Evolutionary conservation across 306 rosid genomes (phyloP).

Genomic region (Rosa multiflora): DNA sequence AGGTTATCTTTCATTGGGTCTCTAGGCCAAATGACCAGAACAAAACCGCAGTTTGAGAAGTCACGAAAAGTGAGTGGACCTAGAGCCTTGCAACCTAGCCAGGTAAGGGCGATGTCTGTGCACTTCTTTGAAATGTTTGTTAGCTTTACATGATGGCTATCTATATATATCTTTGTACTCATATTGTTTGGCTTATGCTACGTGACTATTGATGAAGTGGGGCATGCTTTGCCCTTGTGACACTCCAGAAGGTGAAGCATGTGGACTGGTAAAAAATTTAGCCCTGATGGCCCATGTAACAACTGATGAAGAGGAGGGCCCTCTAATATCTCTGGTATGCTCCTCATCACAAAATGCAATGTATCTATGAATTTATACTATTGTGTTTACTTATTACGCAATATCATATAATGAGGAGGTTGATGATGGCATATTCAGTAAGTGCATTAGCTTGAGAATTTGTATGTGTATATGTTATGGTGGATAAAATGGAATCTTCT

Average conservation of each 20-base stretch:
- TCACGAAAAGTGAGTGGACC: conserved; percentile 95
- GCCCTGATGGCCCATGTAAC: conserved; percentile 98
- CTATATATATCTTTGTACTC: background rate
- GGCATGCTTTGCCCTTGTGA: conserved; percentile 99
- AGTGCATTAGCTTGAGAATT: background rate
- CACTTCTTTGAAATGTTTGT: conserved; percentile 12
- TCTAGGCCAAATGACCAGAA: conserved; percentile 89
- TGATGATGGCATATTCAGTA: background rate
- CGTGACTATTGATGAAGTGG: conserved; percentile 50
- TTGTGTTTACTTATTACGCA: background rate
- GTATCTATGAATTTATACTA: background rate
- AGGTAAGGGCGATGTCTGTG: conserved; percentile 49
- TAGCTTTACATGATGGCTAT: conserved; percentile 3
- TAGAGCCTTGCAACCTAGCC: conserved; percentile 95
- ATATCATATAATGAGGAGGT: background rate
- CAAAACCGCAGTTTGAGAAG: conserved; percentile 92
- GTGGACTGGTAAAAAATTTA: conserved; percentile 93
- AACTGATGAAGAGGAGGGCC: conserved; percentile 85
- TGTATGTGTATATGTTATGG: background rate
- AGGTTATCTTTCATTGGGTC: conserved; percentile 77
- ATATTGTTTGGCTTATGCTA: background rate
- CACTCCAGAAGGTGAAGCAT: conserved; percentile 96
- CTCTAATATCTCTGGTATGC: conserved; percentile 65
- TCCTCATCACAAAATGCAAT: background rate
- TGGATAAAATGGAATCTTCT: background rate